Evolutionary conservation across 768 basidiomycete species (phyloP).

Genomic region (Saitozyma sp.): DNA sequence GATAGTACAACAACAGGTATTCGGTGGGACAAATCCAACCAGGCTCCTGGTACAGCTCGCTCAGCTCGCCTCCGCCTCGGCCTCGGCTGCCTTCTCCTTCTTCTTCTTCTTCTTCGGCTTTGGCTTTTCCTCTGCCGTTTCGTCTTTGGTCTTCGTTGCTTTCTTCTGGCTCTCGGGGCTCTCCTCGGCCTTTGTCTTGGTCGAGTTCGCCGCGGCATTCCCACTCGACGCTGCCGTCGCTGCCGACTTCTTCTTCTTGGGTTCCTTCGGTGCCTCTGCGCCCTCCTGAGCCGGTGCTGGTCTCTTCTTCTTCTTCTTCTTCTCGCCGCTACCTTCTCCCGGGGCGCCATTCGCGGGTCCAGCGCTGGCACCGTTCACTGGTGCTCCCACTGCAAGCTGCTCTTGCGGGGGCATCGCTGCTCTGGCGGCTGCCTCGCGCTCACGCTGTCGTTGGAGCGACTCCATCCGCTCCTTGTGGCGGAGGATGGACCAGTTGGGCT

Average conservation of each 20-base stretch:
- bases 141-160: constrained; percentile 3
- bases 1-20: no score
- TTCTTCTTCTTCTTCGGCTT: constrained; percentile 22
- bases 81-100: constrained; percentile 16
- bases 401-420: background rate
- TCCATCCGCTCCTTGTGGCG: constrained; percentile 31
- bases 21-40: no score
- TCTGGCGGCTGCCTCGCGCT: constrained; percentile 1
- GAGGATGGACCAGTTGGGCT: constrained; percentile 39
- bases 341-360: constrained; percentile 1
- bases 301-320: constrained; percentile 39
- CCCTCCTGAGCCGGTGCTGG: constrained; percentile 11
- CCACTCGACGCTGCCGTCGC: constrained; percentile 4
- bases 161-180: constrained; percentile 22
- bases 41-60: no score
- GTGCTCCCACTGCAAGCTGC: no score
- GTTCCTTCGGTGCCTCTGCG: constrained; percentile 17
- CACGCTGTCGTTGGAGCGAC: constrained; percentile 3
- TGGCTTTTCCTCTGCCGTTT: constrained; percentile 10
- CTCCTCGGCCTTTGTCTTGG: background rate
- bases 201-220: background rate
- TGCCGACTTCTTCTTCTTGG: constrained; percentile 29
- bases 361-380: no score
- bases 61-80: no score
- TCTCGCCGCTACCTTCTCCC: constrained; percentile 9